A percentile compares a stretch with the other conserved stretches of the same genome.
phyloP scores from a whole-genome alignment of 1,139 yeast species.

The Hyphopichia fennica region DNA sequence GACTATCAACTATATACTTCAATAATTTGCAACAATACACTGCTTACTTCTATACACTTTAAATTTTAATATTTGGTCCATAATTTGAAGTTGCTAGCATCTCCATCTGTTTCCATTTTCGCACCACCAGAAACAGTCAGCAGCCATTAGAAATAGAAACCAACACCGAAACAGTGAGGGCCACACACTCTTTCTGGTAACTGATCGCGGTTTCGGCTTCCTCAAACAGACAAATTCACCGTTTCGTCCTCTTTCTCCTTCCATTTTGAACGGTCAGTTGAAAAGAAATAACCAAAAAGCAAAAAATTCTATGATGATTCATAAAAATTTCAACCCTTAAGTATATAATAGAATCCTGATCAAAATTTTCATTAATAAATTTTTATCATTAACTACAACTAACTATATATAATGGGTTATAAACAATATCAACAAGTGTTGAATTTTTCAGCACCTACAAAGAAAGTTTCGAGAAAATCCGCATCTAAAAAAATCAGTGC shows the following conservation, averaged over 20 bases:
- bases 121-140: not conserved
- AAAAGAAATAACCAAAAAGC: not conserved
- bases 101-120: not conserved
- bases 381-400: not conserved
- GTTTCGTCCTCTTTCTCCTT: not conserved
- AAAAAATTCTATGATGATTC: not conserved
- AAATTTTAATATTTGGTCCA: too few species aligned
- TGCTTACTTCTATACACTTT: too few species aligned
- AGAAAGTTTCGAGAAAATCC: slow-evolving; percentile 11
- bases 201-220: not conserved
- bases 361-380: not conserved
- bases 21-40: too few species aligned
- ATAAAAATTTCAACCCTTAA: too few species aligned
- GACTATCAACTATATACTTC: too few species aligned
- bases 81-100: too few species aligned
- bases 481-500: slow-evolving; percentile 10
- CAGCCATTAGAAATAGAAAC: not conserved
- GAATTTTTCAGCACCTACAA: slow-evolving; percentile 22
- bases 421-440: slow-evolving; percentile 46
- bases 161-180: not conserved
- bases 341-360: too few species aligned
- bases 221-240: not conserved
- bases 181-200: not conserved
- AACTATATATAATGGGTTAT: slow-evolving; percentile 21
- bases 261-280: not conserved